phyloP scores from a whole-genome alignment of 2,329 filamentous ascomycete species.

The Trichoderma brevicompactum region DNA sequence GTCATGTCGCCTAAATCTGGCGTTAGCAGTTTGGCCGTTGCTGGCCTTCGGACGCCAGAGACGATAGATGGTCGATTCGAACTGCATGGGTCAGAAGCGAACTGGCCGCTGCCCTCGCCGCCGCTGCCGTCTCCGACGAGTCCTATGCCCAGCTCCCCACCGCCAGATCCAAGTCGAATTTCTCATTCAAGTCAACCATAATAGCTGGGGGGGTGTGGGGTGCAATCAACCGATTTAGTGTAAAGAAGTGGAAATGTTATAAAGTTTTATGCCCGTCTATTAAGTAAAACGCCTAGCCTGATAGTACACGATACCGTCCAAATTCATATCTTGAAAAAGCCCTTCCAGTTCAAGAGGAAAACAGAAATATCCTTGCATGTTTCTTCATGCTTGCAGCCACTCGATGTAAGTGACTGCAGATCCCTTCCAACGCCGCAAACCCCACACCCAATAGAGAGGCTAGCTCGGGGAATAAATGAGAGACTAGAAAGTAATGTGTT shows the following conservation, averaged over 20 bases:
- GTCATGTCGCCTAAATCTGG: slow-evolving; percentile 32
- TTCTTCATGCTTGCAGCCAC: slow-evolving; percentile 14
- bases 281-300: slow-evolving; percentile 39
- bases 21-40: slow-evolving; percentile 31
- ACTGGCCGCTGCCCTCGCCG: slow-evolving; percentile 22
- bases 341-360: not conserved
- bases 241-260: not conserved
- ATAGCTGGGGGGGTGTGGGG: not conserved
- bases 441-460: slow-evolving; percentile 5
- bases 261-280: slow-evolving; percentile 31
- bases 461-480: slow-evolving; percentile 10
- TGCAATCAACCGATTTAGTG: not conserved
- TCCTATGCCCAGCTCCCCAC: slow-evolving; percentile 1
- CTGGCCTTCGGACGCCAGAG: slow-evolving; percentile 28
- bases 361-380: slow-evolving; percentile 3
- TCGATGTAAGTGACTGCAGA: slow-evolving; percentile 7
- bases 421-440: slow-evolving; percentile 8
- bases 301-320: slow-evolving; percentile 37
- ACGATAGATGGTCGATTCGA: slow-evolving; percentile 21
- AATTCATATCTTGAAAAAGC: slow-evolving; percentile 24
- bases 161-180: not conserved
- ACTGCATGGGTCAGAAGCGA: slow-evolving; percentile 17
- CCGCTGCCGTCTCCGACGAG: not conserved
- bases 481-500: not conserved
- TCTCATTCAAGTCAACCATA: not conserved